A percentile compares a stretch with the other conserved stretches of the same genome.
Evolutionary conservation across 805 yeast genomes (phyloP).

Genomic region (Ogataea paradorogensis): DNA sequence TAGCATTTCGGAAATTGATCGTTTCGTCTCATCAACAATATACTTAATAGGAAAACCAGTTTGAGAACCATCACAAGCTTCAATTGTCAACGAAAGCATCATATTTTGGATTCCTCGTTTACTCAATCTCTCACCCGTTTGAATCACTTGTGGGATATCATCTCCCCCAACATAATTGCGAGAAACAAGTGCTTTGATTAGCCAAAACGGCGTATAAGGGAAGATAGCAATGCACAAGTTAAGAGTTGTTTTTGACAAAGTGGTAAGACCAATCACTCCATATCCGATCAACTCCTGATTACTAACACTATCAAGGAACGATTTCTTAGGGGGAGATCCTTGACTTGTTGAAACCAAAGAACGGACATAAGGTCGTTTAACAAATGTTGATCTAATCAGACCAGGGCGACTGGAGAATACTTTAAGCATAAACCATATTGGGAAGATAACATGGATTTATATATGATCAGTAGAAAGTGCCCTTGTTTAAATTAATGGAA

Average conservation of each 20-base stretch:
- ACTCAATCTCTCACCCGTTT: constrained; percentile 65
- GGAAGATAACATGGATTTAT: constrained; percentile 3
- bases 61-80: constrained; percentile 81
- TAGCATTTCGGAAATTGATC: constrained; percentile 64
- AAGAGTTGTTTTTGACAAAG: constrained; percentile 60
- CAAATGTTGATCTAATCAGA: not conserved
- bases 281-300: constrained; percentile 58
- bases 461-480: no score
- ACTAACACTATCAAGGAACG: constrained; percentile 52
- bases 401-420: not conserved
- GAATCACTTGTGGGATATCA: constrained; percentile 61
- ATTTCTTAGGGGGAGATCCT: not conserved
- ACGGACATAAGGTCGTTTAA: not conserved
- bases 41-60: constrained; percentile 45
- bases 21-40: constrained; percentile 61
- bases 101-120: constrained; percentile 82
- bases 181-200: constrained; percentile 72
- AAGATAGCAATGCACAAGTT: constrained; percentile 60
- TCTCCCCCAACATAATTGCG: constrained; percentile 92
- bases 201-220: constrained; percentile 70
- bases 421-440: not conserved
- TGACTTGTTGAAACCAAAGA: no score
- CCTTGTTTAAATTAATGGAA: constrained; percentile 2
- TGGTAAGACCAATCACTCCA: constrained; percentile 66
- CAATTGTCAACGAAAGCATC: constrained; percentile 94